Conservation (phyloP, 257 asterid species). For the Nicotiana obtusifolia region DNA sequence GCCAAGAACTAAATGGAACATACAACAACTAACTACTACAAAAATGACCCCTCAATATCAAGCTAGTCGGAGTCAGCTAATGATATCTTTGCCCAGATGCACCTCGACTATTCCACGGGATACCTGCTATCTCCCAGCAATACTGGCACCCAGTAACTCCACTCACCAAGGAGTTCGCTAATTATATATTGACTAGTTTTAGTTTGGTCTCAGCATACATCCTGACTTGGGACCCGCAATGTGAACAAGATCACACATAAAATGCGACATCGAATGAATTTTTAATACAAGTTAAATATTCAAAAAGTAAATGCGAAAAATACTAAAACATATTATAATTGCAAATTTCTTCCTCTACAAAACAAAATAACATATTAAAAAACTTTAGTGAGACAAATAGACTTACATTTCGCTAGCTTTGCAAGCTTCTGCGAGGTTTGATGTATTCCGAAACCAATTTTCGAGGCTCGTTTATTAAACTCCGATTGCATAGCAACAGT, state of each 20-base stretch:
- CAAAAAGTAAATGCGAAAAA: background rate
- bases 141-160: no score
- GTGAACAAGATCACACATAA: background rate
- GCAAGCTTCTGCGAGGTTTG: constrained; percentile 92
- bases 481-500: constrained; percentile 79
- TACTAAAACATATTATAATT: background rate
- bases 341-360: background rate
- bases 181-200: background rate
- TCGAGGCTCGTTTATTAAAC: constrained; percentile 79
- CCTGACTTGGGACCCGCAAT: background rate
- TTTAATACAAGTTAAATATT: background rate
- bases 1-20: background rate
- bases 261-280: background rate
- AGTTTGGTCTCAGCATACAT: background rate
- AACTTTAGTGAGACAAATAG: background rate
- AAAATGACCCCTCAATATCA: background rate
- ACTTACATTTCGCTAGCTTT: constrained; percentile 83
- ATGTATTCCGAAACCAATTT: constrained; percentile 78
- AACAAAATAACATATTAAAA: background rate
- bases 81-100: background rate
- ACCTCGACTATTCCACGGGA: no score
- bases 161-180: background rate
- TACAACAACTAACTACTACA: background rate
- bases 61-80: background rate
- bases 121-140: no score